Evolutionary conservation across 257 asterid species (phyloP).

Genomic region (Nicotiana noctiflora): DNA sequence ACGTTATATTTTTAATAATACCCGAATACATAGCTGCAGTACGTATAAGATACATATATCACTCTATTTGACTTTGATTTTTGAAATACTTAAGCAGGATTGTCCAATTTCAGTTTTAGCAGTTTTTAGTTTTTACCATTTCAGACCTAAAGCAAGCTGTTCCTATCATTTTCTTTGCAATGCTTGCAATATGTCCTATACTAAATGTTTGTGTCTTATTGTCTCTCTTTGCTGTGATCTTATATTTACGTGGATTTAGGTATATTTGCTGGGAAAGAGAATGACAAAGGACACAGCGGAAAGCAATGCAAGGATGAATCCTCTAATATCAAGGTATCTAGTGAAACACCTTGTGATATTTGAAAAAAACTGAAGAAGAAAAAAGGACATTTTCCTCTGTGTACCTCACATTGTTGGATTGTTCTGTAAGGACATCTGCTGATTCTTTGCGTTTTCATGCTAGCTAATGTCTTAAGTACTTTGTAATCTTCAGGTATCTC

Average conservation of each 20-base stretch:
- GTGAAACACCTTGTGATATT: neutral
- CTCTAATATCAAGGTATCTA: neutral
- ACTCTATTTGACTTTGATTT: neutral
- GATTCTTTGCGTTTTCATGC: neutral
- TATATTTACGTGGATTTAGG: conserved; percentile 32
- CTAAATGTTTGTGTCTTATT: neutral
- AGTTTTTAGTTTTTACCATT: neutral
- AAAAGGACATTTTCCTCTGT: neutral
- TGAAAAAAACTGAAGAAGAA: neutral
- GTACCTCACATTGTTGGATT: neutral
- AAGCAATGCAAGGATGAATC: neutral
- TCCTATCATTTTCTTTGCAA: neutral
- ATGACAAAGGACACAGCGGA: conserved; percentile 22
- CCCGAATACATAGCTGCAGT: neutral
- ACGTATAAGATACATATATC: neutral
- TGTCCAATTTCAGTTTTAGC: neutral
- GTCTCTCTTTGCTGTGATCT: conserved; percentile 1
- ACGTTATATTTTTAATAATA: neutral
- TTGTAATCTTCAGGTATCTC: conserved; percentile 44
- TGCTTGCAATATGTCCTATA: neutral
- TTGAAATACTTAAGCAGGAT: neutral
- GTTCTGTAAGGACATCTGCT: neutral
- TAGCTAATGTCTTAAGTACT: neutral
- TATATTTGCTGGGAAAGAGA: conserved; percentile 33
- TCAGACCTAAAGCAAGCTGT: neutral